Conservation (phyloP, 495 filamentous ascomycete species). For the Poronia punctata region DNA sequence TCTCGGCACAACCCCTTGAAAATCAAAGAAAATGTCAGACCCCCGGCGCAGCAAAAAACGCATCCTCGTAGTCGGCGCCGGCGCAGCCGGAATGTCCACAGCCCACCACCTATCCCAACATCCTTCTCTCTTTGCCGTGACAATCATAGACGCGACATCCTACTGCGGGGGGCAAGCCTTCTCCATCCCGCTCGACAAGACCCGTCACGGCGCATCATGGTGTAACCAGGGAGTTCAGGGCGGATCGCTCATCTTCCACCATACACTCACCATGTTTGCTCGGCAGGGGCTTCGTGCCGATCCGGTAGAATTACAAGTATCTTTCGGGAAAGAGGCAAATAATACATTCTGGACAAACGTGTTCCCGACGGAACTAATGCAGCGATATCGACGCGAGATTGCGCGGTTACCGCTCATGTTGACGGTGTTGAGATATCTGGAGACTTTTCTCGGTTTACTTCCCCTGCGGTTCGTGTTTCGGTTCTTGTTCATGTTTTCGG, state of each 20-base stretch:
- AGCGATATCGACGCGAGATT: constrained; percentile 56
- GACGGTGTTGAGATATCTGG: constrained; percentile 51
- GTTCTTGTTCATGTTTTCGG: constrained; percentile 62
- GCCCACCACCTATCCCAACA: constrained; percentile 68
- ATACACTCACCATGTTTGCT: constrained; percentile 73
- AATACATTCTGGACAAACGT: constrained; percentile 76
- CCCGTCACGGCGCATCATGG: constrained; percentile 63
- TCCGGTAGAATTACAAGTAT: constrained; percentile 68
- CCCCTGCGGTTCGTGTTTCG: constrained; percentile 64
- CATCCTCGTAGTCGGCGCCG: constrained; percentile 56
- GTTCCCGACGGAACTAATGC: constrained; percentile 63
- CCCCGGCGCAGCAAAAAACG: constrained; percentile 39
- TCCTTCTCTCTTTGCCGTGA: constrained; percentile 66
- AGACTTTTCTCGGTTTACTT: constrained; percentile 64
- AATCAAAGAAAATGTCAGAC: constrained; percentile 6
- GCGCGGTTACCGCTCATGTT: constrained; percentile 54
- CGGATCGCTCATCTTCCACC: constrained; percentile 71
- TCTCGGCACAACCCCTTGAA: constrained; percentile 13
- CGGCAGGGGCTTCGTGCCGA: constrained; percentile 60
- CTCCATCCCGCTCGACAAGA: constrained; percentile 64
- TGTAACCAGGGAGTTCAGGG: constrained; percentile 84
- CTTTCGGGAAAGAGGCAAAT: constrained; percentile 77
- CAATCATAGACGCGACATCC: constrained; percentile 59
- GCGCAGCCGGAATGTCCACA: constrained; percentile 67
- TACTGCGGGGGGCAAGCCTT: constrained; percentile 78